Conservation (phyloP, 495 filamentous ascomycete genomes). For the Pyrenula aspistea region DNA sequence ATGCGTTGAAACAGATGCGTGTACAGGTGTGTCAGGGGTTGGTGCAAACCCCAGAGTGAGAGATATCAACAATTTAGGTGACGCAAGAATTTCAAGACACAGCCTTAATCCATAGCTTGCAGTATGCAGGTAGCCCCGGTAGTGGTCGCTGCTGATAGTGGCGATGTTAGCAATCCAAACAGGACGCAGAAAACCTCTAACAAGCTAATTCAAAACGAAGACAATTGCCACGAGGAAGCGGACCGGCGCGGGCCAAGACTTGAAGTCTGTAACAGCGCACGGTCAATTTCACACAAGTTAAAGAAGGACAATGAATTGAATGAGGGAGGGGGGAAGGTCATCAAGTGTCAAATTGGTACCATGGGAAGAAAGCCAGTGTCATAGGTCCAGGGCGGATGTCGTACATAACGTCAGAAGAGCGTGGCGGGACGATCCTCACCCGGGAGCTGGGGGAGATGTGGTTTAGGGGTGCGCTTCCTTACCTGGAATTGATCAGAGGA, state of each 20-base stretch:
- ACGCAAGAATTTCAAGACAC: neutral
- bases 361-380: neutral
- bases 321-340: neutral
- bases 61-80: neutral
- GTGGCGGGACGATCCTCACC: neutral
- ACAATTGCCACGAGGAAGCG: neutral
- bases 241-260: neutral
- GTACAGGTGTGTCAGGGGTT: neutral
- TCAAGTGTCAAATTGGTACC: neutral
- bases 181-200: neutral
- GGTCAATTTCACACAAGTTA: too few species aligned
- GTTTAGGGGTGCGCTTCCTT: neutral
- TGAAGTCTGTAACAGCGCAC: neutral
- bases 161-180: neutral
- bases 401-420: neutral
- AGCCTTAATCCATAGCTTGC: neutral
- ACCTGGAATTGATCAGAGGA: neutral
- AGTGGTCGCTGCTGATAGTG: neutral
- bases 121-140: neutral
- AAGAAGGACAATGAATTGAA: neutral
- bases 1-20: neutral
- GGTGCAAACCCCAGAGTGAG: neutral
- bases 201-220: neutral
- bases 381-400: neutral
- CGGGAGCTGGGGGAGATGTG: neutral